Evolutionary conservation across 257 asterid genomes (phyloP), one percentile per base, ranked within the genome.

Genomic region (Solanum rostratum): DNA sequence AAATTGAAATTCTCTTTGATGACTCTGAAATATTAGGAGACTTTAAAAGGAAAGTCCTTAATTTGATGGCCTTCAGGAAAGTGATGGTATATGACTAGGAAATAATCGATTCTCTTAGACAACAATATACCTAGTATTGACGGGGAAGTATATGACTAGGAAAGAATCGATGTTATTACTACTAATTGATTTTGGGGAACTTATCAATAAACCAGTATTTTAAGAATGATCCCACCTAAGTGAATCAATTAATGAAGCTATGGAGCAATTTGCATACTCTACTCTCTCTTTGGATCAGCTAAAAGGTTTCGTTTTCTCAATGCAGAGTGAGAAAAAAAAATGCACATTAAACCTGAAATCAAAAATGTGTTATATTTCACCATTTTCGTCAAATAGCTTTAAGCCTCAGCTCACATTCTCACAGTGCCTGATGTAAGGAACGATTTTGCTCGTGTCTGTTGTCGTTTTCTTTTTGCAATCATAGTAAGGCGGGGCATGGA

Each of bases 401-500:
- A 93, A 89, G 6, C 98, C 97, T 91, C 93, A 90, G 74, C 88
- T 87, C 86, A 88, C 87, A 60, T 94, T 96, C 88, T 93, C 98
- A 84, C 97, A 93, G 63, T 90, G 93, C 91, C 87, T 89, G 19
- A 93, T 90, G 84, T 90, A 92, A 66, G 96, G 91, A 78, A 91
- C 92, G 20, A 91, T 20, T 27, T 62, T 82, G 39, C 93, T 92
- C 0, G 92, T 84, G 76, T 91, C 96, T 15, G 80, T 82, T 11
- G 88, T 88, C 20, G 50, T 83, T 63, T 82, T 90, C 84, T 46
- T n/a, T 30, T 85, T 88, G 68, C 98, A 94, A 52, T 92, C 92
- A 79, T 86, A 88, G 78, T 79, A 85, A 1, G 95, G 92, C 7
- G 94, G 93, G 24, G 92, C 87, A 54, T 93, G 96, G 82, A 92